A percentile compares a stretch with the other conserved stretches of the same genome.
Evolutionary conservation across 2,329 filamentous ascomycete genomes (phyloP).

Genomic region (Colletotrichum acutatum): DNA sequence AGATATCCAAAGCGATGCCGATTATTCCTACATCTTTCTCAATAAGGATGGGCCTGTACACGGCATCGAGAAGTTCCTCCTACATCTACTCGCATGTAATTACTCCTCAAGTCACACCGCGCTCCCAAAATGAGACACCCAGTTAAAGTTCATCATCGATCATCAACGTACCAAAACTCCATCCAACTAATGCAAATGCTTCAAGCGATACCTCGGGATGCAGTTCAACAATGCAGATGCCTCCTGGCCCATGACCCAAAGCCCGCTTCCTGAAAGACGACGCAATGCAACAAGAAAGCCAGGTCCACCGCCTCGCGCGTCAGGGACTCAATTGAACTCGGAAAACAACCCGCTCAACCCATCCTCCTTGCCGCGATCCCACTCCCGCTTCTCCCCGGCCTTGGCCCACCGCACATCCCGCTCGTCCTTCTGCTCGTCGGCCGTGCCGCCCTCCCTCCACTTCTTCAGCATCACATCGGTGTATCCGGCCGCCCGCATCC

Average conservation of each 20-base stretch:
- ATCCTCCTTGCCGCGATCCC: conserved; percentile 66
- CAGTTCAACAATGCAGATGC: neutral
- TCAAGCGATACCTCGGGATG: neutral
- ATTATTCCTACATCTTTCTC: neutral
- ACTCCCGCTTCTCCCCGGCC: conserved; percentile 71
- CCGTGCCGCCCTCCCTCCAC: conserved; percentile 70
- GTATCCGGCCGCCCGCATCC: conserved; percentile 82
- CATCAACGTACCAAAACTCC: neutral
- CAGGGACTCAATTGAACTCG: conserved; percentile 23
- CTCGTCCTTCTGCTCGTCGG: conserved; percentile 60
- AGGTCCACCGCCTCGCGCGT: no score
- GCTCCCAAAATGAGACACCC: neutral
- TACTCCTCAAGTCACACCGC: neutral
- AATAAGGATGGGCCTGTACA: neutral
- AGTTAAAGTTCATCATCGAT: neutral
- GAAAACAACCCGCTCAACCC: conserved; percentile 32
- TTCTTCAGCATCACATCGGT: conserved; percentile 78
- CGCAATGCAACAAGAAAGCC: neutral
- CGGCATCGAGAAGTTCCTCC: neutral
- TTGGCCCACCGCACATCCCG: conserved; percentile 80
- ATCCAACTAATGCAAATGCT: neutral
- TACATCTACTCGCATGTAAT: neutral
- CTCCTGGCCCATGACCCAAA: neutral
- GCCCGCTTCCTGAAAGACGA: neutral
- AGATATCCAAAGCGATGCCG: neutral